Conservation (phyloP, 495 filamentous ascomycete species). For the Ramalina peruviana region DNA sequence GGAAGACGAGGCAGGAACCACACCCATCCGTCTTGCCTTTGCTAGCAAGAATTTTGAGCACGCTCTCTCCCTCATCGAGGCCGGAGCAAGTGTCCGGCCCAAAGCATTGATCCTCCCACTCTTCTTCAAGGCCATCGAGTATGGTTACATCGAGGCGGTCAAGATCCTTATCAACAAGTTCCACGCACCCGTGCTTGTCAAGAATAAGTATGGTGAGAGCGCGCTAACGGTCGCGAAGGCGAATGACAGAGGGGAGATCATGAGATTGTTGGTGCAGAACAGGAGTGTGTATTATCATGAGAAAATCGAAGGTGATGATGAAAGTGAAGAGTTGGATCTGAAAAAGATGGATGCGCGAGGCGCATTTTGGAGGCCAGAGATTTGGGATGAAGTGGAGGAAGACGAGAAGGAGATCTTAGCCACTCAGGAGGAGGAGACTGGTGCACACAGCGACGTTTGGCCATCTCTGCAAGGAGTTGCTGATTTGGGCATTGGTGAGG, state of each 20-base stretch:
- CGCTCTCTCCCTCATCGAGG: conserved; percentile 2
- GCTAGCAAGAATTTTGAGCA: conserved; percentile 25
- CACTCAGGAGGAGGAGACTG: too few species aligned
- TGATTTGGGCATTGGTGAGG: neutral
- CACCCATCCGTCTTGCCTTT: conserved; percentile 54
- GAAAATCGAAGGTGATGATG: neutral
- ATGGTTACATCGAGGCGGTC: conserved; percentile 1
- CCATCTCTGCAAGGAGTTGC: neutral
- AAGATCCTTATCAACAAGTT: neutral
- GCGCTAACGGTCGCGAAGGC: conserved; percentile 6
- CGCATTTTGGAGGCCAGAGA: neutral
- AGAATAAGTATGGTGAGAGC: conserved; percentile 7
- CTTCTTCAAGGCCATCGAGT: conserved; percentile 7
- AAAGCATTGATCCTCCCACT: neutral
- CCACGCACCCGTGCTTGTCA: conserved; percentile 1
- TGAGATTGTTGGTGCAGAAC: neutral
- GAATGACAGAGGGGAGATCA: conserved; percentile 1
- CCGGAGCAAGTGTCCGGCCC: neutral
- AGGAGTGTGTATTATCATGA: neutral
- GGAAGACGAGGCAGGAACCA: conserved; percentile 23
- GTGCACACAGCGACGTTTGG: neutral
- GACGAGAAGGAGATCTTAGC: neutral
- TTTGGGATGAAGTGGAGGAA: conserved; percentile 2
- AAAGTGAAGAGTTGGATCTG: too few species aligned
- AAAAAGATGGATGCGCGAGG: neutral